phyloP scores from a whole-genome alignment of 2,329 filamentous ascomycete species.

The Cytospora piceicola region DNA sequence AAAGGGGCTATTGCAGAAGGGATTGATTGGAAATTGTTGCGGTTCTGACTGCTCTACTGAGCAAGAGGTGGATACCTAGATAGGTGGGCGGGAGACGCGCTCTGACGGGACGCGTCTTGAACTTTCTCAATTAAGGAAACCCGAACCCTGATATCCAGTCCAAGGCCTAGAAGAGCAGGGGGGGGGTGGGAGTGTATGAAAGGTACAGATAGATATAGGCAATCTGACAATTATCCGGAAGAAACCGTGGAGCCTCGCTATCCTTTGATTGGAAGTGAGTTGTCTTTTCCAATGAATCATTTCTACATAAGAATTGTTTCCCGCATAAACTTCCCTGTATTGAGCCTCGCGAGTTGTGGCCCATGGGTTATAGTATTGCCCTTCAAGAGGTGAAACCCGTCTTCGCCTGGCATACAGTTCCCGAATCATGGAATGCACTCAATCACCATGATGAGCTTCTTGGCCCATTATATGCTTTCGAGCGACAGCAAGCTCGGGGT shows the following conservation, averaged over 20 bases:
- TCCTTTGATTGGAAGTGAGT: neutral
- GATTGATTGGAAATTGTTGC: neutral
- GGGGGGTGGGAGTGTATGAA: neutral
- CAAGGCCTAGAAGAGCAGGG: neutral
- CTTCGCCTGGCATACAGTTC: neutral
- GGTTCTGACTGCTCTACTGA: neutral
- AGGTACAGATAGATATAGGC: neutral
- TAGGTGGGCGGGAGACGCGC: constrained; percentile 4
- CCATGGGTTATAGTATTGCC: neutral
- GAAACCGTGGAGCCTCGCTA: neutral
- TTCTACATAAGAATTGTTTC: neutral
- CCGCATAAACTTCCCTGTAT: neutral
- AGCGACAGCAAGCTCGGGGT: constrained; percentile 6
- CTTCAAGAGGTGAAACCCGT: neutral
- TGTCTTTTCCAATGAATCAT: neutral
- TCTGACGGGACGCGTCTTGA: constrained; percentile 9
- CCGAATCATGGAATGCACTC: neutral
- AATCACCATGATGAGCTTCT: neutral
- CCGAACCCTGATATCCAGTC: constrained; percentile 1
- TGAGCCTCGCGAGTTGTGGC: neutral
- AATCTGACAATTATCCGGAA: neutral
- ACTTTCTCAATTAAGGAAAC: constrained; percentile 26
- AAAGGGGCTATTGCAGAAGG: neutral
- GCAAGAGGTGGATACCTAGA: neutral
- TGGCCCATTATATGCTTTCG: neutral